phyloP scores from a whole-genome alignment of 2,329 filamentous ascomycete genomes.

The Penicillium decumbens region DNA sequence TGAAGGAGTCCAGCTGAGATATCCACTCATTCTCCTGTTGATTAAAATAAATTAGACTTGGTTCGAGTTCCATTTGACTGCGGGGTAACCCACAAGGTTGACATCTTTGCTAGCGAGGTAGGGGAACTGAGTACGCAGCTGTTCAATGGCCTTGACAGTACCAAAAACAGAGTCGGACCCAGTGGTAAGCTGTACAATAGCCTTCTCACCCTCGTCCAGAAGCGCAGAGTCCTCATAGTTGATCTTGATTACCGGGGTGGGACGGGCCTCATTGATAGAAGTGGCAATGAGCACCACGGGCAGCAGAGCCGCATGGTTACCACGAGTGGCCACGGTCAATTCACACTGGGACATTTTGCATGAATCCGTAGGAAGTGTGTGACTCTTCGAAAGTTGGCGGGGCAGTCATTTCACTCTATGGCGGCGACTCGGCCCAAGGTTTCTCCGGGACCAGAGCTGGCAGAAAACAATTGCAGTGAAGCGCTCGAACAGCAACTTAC shows the following conservation, averaged over 20 bases:
- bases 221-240: conserved; percentile 37
- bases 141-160: conserved; percentile 29
- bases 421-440: conserved; percentile 25
- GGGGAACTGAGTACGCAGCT: conserved; percentile 34
- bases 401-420: conserved; percentile 20
- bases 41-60: conserved; percentile 4
- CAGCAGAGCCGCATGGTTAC: conserved; percentile 40
- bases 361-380: conserved; percentile 8
- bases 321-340: conserved; percentile 38
- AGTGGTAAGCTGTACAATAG: conserved; percentile 31
- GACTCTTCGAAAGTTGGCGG: conserved; percentile 17
- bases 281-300: conserved; percentile 40
- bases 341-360: conserved; percentile 31
- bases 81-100: conserved; percentile 28
- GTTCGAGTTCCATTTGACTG: neutral
- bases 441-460: conserved; percentile 32
- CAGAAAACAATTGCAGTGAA: conserved; percentile 33
- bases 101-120: conserved; percentile 37
- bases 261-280: conserved; percentile 38
- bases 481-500: conserved; percentile 1
- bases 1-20: conserved; percentile 49
- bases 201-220: conserved; percentile 34
- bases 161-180: conserved; percentile 30
- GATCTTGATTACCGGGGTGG: conserved; percentile 34
- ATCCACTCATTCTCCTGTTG: conserved; percentile 52